Evolutionary conservation across 2,329 filamentous ascomycete species (phyloP), one percentile per base, ranked within the genome.

Genomic region (Rhynchosporium graminicola): DNA sequence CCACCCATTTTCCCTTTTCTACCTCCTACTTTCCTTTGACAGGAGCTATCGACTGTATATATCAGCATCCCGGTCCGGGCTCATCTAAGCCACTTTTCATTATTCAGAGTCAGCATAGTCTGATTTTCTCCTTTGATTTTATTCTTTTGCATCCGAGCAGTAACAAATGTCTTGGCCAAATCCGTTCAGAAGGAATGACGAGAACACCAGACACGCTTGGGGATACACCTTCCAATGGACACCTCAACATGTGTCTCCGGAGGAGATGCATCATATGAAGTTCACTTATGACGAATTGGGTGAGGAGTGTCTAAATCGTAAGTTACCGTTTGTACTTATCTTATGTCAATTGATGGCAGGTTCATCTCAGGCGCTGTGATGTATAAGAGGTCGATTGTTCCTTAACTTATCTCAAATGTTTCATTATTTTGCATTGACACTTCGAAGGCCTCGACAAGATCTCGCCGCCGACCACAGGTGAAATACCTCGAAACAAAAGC

Each of bases 181-280:
- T 59, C 66, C 64, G 6, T 71, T 70, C 42, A 60, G 58, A 45
- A 59, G 58, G 28, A 61, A 62, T 12, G 68, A 70, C 62, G 63
- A 67, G 56, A 69, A 71, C 42, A 69, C 68, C 51, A 61, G 69
- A 12, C 55, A 65, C 46, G 40, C 29, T 28, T 92, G 87, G 85
- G 87, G 84, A 26, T 83, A 90, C 70, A 82, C 80, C 6, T 92
- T 93, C 72, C 82, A 87, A 68, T 87, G 88, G 80, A 90, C 88
- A 0, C 73, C 81, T 5, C 75, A 86, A 3, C 90, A 94, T 73
- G 76, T 84, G 20, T 84, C 83, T 1, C 75, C 79, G 6, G 81
- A 87, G 60, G 78, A 91, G 69, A 76, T 87, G 45, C 75, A 82
- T 59, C 83, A 82, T 3, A 72, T 89, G 67, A 87, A 86, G 56